Base-by-base conservation (phyloP, 2,329 filamentous ascomycete species). In the Massarina eburnea region DNA sequence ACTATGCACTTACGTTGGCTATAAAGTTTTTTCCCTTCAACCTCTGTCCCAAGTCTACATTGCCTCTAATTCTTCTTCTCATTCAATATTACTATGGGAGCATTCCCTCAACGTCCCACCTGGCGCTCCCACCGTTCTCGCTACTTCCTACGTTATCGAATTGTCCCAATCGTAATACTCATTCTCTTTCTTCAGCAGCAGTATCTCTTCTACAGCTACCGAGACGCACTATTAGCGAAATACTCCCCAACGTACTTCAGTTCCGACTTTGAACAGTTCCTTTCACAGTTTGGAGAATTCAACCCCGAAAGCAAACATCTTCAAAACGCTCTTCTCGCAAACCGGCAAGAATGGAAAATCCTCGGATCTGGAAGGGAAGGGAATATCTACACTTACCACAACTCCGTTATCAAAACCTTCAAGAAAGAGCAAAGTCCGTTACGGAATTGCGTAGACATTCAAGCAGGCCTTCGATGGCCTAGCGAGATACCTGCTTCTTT, bases 401-500 rank as follows among this genome's bases (percentile, higher is more conserved):
- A 53, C 29, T 55, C 45, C 2, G 60, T 61, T 1, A 64, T 64
- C 46, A 63, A 63, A 36, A 64, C 58, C 2, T 63, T 60, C 22
- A 54, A 48, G 9, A 50, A 59, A 21, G 58, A 48, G 8, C 44
- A 45, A 10, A 60, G 59, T 44, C 59, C 61, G 3, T 58, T 61
- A 26, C 54, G 61, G 2, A 65, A 65, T 21, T 64, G 61, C 39
- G 50, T 48, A 8, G 45, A 50, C 3, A 41, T 49, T 3, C n/a
- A 26, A 10, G n/a, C 30, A 8, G 8, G 40, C 17, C 43, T 48
- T 9, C 49, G 18, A 41, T 64, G 61, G 61, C 62, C 61, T 0
- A 57, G 59, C 2, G 62, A 66, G 34, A 63, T 65, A 20, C 59
- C 59, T 4, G 61, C 58, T 8, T 55, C 56, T n/a, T 24, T 59